Base-by-base conservation (phyloP, 2,329 filamentous ascomycete species). In the Anthostomella pinea region DNA sequence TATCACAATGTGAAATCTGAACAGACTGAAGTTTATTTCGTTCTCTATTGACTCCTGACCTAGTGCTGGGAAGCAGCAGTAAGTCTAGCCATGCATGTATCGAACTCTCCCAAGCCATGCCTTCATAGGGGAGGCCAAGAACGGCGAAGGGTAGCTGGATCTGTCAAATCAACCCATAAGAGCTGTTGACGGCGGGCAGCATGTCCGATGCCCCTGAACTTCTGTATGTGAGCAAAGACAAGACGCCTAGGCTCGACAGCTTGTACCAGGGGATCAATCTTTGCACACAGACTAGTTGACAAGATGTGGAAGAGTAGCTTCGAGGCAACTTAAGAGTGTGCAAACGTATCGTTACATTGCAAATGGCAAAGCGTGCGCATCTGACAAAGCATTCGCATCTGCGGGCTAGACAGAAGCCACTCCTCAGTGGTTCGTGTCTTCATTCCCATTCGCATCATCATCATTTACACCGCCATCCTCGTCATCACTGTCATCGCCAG, bases 291-390 rank as follows among this genome's bases (percentile, higher is more conserved):
- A 95, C 89, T 93, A 82, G 90, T 93, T 82, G 84, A 81, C 87
- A 89, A 79, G 79, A 81, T 82, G 91, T 77, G 77, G 85, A 75
- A 69, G 69, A 77, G 73, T 72, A 72, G 63, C 67, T 69, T 80
- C 77, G 77, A 89, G 87, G 78, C 87, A 95, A 93, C 89, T 95
- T 85, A 95, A 95, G 84, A 85, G 86, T 84, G 85, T 91, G 88
- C 88, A 85, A 62, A 48, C 35, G 27, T 22, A 26, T 31, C 29
- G 19, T 54, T 33, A 63, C 54, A 35, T 28, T 14, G 32, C 14
- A 28, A 39, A 33, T 30, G 28, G 21, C 8, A 38, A 24, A 33
- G 15, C 23, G 51, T 50, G 39, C 40, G 25, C 14, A 40, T 26
- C 18, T 41, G 33, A 17, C 32, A 19, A 38, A 45, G 22, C 30